Conservation (phyloP, 1,284 basidiomycete species). For the Meira nashicola region DNA sequence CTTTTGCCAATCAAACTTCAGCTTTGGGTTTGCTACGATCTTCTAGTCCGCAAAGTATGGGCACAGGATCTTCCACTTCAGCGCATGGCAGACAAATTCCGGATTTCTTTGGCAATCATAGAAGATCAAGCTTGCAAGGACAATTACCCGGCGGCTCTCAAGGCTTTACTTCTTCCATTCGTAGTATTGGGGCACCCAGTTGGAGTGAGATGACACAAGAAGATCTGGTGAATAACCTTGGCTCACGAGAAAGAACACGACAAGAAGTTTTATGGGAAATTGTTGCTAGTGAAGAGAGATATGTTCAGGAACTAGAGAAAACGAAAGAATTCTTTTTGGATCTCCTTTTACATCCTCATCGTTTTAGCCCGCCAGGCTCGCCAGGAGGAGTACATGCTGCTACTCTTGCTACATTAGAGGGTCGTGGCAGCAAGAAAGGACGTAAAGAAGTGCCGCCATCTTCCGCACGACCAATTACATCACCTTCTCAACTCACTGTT, state of each 20-base stretch:
- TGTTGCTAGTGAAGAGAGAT: conserved; percentile 92
- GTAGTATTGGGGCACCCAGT: conserved; percentile 56
- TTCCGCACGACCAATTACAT: too few species aligned
- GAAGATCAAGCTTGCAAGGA: conserved; percentile 18
- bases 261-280: conserved; percentile 98
- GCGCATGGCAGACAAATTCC: conserved; percentile 18
- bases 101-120: conserved; percentile 20
- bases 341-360: conserved; percentile 76
- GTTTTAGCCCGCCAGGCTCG: conserved; percentile 26
- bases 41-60: conserved; percentile 21
- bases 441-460: too few species aligned
- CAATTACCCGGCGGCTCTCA: conserved; percentile 6
- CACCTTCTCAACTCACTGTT: neutral
- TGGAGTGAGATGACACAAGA: conserved; percentile 95
- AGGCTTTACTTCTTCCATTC: neutral
- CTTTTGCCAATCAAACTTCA: conserved; percentile 2
- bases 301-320: conserved; percentile 79
- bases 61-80: conserved; percentile 16
- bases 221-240: conserved; percentile 87
- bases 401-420: neutral
- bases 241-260: conserved; percentile 83
- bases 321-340: conserved; percentile 90
- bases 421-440: neutral
- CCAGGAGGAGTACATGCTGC: neutral
- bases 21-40: neutral